Conservation (phyloP, 139 green algal genomes). For the Coccomyxa sp. region DNA sequence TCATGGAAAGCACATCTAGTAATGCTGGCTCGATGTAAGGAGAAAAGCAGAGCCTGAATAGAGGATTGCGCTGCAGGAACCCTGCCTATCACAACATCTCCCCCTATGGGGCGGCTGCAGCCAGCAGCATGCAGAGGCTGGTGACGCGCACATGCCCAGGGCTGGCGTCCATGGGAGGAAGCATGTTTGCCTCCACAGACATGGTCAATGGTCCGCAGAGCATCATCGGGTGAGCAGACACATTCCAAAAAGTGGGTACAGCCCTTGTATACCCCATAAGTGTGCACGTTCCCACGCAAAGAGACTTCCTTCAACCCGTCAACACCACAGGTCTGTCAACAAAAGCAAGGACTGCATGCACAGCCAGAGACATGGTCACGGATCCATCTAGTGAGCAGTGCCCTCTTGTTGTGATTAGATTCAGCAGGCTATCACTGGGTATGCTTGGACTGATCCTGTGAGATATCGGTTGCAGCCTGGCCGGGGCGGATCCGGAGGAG, state of each 20-base stretch:
- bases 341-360: not conserved
- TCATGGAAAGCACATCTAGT: no score
- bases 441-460: not conserved
- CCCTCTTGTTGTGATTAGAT: no score
- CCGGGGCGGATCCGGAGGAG: not conserved
- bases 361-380: not conserved
- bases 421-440: not conserved
- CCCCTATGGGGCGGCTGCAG: not conserved
- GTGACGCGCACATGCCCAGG: not conserved
- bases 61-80: not conserved
- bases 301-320: no score
- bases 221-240: no score
- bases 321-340: no score
- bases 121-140: not conserved
- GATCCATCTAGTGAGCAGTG: no score
- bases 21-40: not conserved
- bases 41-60: not conserved
- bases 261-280: no score
- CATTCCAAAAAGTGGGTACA: no score
- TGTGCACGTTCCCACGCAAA: no score
- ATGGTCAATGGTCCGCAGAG: no score
- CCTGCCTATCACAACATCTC: not conserved
- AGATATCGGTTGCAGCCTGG: not conserved
- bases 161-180: not conserved
- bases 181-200: conserved; percentile 22